A percentile compares a stretch with the other conserved stretches of the same genome.
These are phyloP conservation scores for Hypoxylon crocopeplum DNA, from an alignment of 495 filamentous ascomycete genomes.

Conservation along the genomic window DNA sequence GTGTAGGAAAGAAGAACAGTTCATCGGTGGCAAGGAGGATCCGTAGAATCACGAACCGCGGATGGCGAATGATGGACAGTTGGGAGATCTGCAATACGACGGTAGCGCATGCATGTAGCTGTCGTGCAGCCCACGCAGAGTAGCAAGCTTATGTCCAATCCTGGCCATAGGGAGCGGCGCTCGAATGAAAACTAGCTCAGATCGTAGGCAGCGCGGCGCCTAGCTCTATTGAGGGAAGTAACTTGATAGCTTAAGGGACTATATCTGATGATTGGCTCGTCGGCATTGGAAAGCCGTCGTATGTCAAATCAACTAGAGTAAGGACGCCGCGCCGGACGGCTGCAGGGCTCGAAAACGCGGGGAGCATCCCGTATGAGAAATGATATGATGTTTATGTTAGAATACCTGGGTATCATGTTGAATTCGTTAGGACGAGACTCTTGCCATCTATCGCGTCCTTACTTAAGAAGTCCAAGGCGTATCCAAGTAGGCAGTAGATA, in stretches of 20 bases:
- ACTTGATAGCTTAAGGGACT: not conserved
- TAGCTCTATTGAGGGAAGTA: not conserved
- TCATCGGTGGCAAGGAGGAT: slow-evolving; percentile 19
- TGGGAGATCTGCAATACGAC: slow-evolving; percentile 27
- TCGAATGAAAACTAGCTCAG: slow-evolving; percentile 38
- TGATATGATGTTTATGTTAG: not conserved
- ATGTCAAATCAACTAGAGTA: slow-evolving; percentile 3
- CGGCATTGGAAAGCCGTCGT: slow-evolving; percentile 13
- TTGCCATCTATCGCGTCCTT: too few relatives aligned
- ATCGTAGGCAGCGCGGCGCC: not conserved
- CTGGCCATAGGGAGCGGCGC: slow-evolving; percentile 6
- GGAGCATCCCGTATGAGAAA: slow-evolving; percentile 2
- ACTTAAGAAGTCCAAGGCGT: too few relatives aligned
- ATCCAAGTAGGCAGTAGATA: not conserved
- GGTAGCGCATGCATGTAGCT: slow-evolving; percentile 28
- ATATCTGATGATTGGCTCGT: slow-evolving; percentile 8
- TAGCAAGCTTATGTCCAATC: slow-evolving; percentile 22
- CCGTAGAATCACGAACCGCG: slow-evolving; percentile 13
- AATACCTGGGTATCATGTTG: not conserved
- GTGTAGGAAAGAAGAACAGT: not conserved
- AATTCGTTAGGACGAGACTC: too few relatives aligned
- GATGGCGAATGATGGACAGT: slow-evolving; percentile 25
- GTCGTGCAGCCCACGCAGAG: slow-evolving; percentile 32
- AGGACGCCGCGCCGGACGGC: slow-evolving; percentile 7
- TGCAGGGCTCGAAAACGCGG: slow-evolving; percentile 16